phyloP scores from a whole-genome alignment of 768 basidiomycete species.

The Solioccasus polychromus region DNA sequence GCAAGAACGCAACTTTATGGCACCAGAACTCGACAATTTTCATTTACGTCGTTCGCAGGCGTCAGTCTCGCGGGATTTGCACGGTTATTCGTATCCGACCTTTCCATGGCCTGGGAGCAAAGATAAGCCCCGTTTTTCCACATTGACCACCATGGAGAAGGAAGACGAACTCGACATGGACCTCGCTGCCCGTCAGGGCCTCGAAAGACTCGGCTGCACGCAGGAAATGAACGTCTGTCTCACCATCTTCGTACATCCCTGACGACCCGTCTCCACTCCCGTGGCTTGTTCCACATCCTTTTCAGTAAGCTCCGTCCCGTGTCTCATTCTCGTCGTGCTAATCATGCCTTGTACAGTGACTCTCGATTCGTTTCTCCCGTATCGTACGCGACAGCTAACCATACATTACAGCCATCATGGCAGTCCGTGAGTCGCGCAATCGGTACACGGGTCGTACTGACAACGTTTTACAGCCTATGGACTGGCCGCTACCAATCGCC shows the following conservation, averaged over 20 bases:
- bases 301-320: conserved; percentile 42
- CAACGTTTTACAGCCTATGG: conserved; percentile 44
- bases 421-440: conserved; percentile 50
- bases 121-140: not conserved
- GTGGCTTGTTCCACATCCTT: conserved; percentile 50
- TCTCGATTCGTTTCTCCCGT: conserved; percentile 36
- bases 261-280: conserved; percentile 3
- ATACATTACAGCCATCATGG: conserved; percentile 49
- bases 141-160: too few species aligned
- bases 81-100: too few species aligned
- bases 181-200: conserved; percentile 29
- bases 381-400: not conserved
- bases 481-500: conserved; percentile 53
- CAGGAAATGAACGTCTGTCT: conserved; percentile 49
- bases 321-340: conserved; percentile 1
- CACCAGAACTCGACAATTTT: too few species aligned
- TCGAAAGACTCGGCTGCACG: conserved; percentile 54
- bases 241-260: too few species aligned
- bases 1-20: too few species aligned
- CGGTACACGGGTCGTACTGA: not conserved
- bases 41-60: too few species aligned
- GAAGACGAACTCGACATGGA: too few species aligned
- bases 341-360: conserved; percentile 37
- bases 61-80: too few species aligned
- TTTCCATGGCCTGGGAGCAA: too few species aligned